Evolutionary conservation across 176 grass and related monocot genomes (phyloP).

Genomic region (Bromus sterilis): DNA sequence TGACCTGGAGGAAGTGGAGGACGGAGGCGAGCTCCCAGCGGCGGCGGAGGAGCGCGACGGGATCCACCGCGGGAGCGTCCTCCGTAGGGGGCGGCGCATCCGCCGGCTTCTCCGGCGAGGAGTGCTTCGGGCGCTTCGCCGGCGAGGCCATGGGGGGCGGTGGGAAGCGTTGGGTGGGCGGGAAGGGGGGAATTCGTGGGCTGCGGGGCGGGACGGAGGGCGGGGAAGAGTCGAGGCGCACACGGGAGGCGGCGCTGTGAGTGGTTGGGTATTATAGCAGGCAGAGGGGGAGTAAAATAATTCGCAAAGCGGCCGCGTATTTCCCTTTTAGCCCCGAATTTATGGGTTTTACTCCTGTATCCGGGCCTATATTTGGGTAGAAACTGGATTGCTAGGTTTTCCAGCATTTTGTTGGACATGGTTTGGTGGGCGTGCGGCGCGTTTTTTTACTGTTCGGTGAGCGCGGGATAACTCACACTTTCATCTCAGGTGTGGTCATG

Average conservation of each 20-base stretch:
- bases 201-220: neutral
- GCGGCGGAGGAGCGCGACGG: slow-evolving; percentile 41
- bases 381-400: neutral
- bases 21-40: slow-evolving; percentile 94
- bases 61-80: neutral
- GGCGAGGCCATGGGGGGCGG: slow-evolving; percentile 21
- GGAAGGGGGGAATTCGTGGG: slow-evolving; percentile 23
- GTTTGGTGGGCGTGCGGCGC: no score
- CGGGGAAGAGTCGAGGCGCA: neutral
- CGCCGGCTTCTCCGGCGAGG: neutral
- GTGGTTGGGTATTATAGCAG: neutral
- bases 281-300: no score
- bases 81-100: neutral
- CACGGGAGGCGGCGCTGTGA: neutral
- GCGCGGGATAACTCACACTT: no score
- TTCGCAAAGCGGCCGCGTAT: neutral
- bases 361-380: neutral
- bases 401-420: neutral
- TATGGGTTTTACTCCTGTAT: neutral
- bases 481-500: no score
- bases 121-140: slow-evolving; percentile 29
- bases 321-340: neutral
- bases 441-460: no score
- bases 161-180: neutral
- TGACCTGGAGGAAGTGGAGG: slow-evolving; percentile 64